Evolutionary conservation across 768 basidiomycete genomes (phyloP).

Genomic region (Tricholoma terreum): DNA sequence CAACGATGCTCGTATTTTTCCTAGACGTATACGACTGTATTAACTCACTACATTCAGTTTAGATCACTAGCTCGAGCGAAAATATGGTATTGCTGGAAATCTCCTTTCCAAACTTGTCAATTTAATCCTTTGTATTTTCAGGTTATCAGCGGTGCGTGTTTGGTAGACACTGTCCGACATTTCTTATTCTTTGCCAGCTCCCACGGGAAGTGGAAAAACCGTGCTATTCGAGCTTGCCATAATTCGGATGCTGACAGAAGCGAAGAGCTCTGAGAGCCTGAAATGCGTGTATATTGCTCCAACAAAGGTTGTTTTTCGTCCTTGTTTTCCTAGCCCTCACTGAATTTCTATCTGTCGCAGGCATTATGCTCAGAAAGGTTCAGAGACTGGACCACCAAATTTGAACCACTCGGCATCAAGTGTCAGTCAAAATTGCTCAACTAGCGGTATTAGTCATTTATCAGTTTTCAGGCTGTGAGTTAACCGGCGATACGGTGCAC

Average conservation of each 20-base stretch:
- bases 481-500: conserved; percentile 87
- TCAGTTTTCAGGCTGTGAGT: conserved; percentile 63
- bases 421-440: conserved; percentile 43
- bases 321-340: background rate
- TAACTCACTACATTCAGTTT: background rate
- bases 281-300: conserved; percentile 94
- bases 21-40: background rate
- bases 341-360: conserved; percentile 34
- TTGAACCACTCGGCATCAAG: conserved; percentile 69
- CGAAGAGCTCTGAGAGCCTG: conserved; percentile 29
- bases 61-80: conserved; percentile 59
- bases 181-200: conserved; percentile 51
- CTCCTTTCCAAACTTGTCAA: background rate
- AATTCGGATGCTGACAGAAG: conserved; percentile 61
- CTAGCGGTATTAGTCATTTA: background rate
- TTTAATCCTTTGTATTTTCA: conserved; percentile 25
- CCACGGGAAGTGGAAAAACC: conserved; percentile 96
- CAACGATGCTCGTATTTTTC: conserved; percentile 51
- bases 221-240: conserved; percentile 92
- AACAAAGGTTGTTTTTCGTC: conserved; percentile 59
- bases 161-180: background rate
- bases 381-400: conserved; percentile 82
- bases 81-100: conserved; percentile 53
- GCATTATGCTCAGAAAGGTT: conserved; percentile 85
- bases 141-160: conserved; percentile 65